Evolutionary conservation across 2,329 filamentous ascomycete species (phyloP).

Genomic region (Nemania serpens): DNA sequence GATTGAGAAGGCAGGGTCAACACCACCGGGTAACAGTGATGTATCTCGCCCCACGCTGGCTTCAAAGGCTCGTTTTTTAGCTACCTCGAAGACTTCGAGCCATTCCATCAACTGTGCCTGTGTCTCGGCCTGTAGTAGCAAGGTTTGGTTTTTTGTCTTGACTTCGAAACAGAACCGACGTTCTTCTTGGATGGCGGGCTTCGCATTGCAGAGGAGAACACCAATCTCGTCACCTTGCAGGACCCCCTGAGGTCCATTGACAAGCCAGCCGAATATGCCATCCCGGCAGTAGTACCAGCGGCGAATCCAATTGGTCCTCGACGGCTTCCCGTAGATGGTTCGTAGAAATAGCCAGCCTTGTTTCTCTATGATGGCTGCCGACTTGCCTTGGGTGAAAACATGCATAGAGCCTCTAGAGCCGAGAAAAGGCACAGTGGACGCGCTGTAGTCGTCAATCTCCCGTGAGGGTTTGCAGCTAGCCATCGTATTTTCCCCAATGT

Average conservation of each 20-base stretch:
- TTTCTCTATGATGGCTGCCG: slow-evolving; percentile 70
- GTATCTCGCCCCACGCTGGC: slow-evolving; percentile 62
- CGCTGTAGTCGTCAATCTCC: slow-evolving; percentile 90
- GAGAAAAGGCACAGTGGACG: slow-evolving; percentile 87
- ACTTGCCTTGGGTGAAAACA: slow-evolving; percentile 59
- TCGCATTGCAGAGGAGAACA: slow-evolving; percentile 89
- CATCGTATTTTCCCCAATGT: slow-evolving; percentile 80
- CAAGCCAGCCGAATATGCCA: slow-evolving; percentile 93
- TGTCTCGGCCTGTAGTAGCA: slow-evolving; percentile 90
- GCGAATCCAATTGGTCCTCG: slow-evolving; percentile 84
- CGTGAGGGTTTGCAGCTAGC: slow-evolving; percentile 76
- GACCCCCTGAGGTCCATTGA: slow-evolving; percentile 83
- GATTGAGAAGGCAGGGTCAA: slow-evolving; percentile 86
- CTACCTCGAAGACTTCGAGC: slow-evolving; percentile 90
- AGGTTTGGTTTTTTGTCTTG: slow-evolving; percentile 92
- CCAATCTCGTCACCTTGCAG: slow-evolving; percentile 96
- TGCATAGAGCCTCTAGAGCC: slow-evolving; percentile 71
- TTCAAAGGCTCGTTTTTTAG: slow-evolving; percentile 90
- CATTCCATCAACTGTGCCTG: slow-evolving; percentile 92
- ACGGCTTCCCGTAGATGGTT: slow-evolving; percentile 82
- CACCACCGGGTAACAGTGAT: slow-evolving; percentile 51
- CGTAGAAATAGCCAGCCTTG: slow-evolving; percentile 93
- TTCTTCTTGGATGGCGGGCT: slow-evolving; percentile 89
- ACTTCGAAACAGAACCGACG: slow-evolving; percentile 97
- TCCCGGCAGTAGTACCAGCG: slow-evolving; percentile 96